A percentile compares a stretch with the other conserved stretches of the same genome.
These are phyloP conservation scores for Amylocystis lapponica DNA, from an alignment of 768 basidiomycete species.

Conservation along the genomic window DNA sequence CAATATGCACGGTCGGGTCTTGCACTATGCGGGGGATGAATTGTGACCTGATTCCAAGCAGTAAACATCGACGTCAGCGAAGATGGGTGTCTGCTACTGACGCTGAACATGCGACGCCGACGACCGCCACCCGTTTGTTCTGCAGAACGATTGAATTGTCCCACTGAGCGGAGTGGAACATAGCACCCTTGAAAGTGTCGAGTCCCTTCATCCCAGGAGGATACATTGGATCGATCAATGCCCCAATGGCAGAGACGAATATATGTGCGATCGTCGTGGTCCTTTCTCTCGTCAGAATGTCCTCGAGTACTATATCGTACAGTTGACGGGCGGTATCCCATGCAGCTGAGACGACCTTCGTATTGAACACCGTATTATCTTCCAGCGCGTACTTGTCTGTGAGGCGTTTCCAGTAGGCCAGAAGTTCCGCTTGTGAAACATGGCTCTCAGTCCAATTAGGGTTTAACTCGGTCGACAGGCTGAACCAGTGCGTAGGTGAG, in stretches of 20 bases:
- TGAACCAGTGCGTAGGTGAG: constrained; percentile 22
- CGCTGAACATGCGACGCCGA: constrained; percentile 28
- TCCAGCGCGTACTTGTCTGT: constrained; percentile 15
- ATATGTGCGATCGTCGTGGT: constrained; percentile 16
- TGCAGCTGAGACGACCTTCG: constrained; percentile 21
- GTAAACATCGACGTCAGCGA: too few relatives aligned
- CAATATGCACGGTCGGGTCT: constrained; percentile 17
- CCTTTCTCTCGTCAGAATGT: constrained; percentile 10
- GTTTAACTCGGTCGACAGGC: constrained; percentile 22
- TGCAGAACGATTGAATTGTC: constrained; percentile 16
- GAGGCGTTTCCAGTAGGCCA: constrained; percentile 20
- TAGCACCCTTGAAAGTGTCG: constrained; percentile 21
- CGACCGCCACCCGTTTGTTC: constrained; percentile 24
- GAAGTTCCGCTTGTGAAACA: constrained; percentile 23
- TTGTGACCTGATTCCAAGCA: constrained; percentile 25
- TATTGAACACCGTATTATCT: constrained; percentile 18
- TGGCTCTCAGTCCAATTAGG: constrained; percentile 20
- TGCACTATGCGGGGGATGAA: constrained; percentile 19
- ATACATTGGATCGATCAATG: constrained; percentile 20
- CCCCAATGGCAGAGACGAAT: constrained; percentile 25
- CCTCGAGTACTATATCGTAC: constrained; percentile 23
- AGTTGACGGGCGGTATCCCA: constrained; percentile 22
- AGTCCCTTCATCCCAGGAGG: constrained; percentile 20
- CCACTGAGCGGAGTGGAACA: constrained; percentile 28
- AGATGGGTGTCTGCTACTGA: too few relatives aligned